Evolutionary conservation across 176 grass and related monocot genomes (phyloP).

Genomic region (Hsuehochloa calcarea): DNA sequence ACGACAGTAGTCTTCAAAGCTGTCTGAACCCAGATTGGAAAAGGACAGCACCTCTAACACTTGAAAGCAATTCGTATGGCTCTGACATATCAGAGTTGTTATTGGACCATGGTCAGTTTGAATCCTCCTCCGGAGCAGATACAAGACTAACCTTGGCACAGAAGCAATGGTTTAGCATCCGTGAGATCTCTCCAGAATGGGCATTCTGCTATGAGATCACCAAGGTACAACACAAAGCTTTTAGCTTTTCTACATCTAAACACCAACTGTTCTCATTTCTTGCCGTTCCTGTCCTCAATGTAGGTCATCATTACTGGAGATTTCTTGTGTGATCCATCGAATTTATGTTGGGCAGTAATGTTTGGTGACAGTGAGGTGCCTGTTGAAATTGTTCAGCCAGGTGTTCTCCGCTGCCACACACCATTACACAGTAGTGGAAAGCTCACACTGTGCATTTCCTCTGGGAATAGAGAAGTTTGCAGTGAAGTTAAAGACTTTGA

Average conservation of each 20-base stretch:
- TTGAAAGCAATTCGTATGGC: conserved; percentile 33
- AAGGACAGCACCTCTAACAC: conserved; percentile 26
- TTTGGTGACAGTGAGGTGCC: conserved; percentile 79
- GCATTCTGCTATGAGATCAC: conserved; percentile 81
- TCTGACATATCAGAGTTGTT: conserved; percentile 51
- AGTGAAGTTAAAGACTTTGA: conserved; percentile 89
- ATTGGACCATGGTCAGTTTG: conserved; percentile 59
- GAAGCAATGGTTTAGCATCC: conserved; percentile 63
- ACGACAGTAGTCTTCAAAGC: conserved; percentile 33
- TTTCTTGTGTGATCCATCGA: conserved; percentile 66
- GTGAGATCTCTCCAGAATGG: conserved; percentile 95
- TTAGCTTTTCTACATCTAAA: background rate
- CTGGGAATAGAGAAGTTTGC: conserved; percentile 79
- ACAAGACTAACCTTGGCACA: conserved; percentile 47
- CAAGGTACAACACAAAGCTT: conserved; percentile 60
- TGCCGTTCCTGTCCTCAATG: conserved; percentile 10
- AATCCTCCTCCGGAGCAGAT: conserved; percentile 38
- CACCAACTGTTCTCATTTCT: conserved; percentile 28
- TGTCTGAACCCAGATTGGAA: conserved; percentile 55
- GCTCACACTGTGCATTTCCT: conserved; percentile 63
- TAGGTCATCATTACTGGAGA: conserved; percentile 93
- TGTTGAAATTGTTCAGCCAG: conserved; percentile 81
- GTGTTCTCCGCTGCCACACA: conserved; percentile 81
- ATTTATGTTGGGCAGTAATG: conserved; percentile 64
- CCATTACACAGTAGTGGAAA: conserved; percentile 68